Evolutionary conservation across 768 basidiomycete species (phyloP), one percentile per base, ranked within the genome.

Genomic region (Phylloporus scabripes): DNA sequence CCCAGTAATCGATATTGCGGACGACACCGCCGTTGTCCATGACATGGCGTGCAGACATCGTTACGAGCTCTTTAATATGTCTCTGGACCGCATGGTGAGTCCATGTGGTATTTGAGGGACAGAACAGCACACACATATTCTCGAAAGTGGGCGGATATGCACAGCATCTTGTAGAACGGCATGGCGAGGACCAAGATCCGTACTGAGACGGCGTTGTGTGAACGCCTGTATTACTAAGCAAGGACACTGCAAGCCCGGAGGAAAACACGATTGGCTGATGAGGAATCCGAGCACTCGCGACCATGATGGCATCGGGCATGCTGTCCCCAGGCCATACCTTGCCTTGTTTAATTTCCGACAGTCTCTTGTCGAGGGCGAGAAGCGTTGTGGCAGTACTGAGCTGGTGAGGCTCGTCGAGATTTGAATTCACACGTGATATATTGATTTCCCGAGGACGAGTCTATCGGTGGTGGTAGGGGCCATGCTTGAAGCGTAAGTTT

Each of bases 81-180:
- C 71, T 71, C 90, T 92, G 38, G 17, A 40, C 24, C 36, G 26
- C 6, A 21, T 20, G 4, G 45, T 43, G 38, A 8, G 42, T 8
- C 5, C 10, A 12, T 23, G 2, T 26, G 14, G 32, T 1, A n/a
- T 21, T 38, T 12, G 20, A 10, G 18, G 8, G 29, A 10, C n/a
- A 51, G 34, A 18, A 15, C 21, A 20, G 11, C 9, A 72, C 82
- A 46, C 52, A 89, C 89, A 62, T 85, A 91, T 78, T 85, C 76
- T 14, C 70, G 67, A 54, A 82, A 82, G 63, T 92, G 90, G 4
- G 80, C 77, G 1, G 90, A 75, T 51, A 93, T 88, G 62, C 90
- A 92, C 43, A 92, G 60, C 75, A 94, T 80, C 60, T 91, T 82
- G 71, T 94, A 94, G 62, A 92, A 78, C 5, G 90, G 90, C 91